Percentiles rank a stretch among this genome's conserved stretches.
phyloP scores from a whole-genome alignment of 768 basidiomycete species.

The Vishniacozyma victoriae region DNA sequence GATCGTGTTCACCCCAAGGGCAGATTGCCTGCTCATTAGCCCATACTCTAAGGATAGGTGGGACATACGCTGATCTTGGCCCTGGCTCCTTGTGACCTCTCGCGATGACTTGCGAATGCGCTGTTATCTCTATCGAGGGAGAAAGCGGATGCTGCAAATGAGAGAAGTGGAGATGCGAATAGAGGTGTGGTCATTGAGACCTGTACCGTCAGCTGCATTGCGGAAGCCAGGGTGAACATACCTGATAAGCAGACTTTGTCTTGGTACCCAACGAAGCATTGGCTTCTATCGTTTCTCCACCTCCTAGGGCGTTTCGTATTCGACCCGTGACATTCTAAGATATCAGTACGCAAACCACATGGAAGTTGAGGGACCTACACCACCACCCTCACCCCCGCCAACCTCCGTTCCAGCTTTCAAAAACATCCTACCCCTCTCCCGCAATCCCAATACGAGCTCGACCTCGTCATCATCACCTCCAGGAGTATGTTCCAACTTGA shows the following conservation, averaged over 20 bases:
- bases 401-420: slow-evolving; percentile 81
- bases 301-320: slow-evolving; percentile 81
- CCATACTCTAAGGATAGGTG: neutral
- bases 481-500: slow-evolving; percentile 58
- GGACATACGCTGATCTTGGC: slow-evolving; percentile 66
- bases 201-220: slow-evolving; percentile 14
- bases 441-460: slow-evolving; percentile 48
- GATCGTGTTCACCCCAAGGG: slow-evolving; percentile 57
- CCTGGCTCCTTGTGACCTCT: slow-evolving; percentile 52
- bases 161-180: slow-evolving; percentile 55
- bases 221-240: slow-evolving; percentile 45
- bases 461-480: slow-evolving; percentile 44
- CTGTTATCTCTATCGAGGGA: slow-evolving; percentile 75
- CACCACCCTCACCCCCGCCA: slow-evolving; percentile 86
- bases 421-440: slow-evolving; percentile 69
- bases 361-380: slow-evolving; percentile 52
- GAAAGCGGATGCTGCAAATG: slow-evolving; percentile 66
- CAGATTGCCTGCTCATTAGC: slow-evolving; percentile 25
- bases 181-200: slow-evolving; percentile 47
- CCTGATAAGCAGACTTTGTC: slow-evolving; percentile 75
- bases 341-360: neutral
- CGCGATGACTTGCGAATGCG: slow-evolving; percentile 55
- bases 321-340: slow-evolving; percentile 68
- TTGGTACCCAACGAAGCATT: slow-evolving; percentile 78
- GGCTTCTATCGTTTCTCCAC: slow-evolving; percentile 80